phyloP scores from a whole-genome alignment of 116 monocot species.

The Trichopus zeylanicus region DNA sequence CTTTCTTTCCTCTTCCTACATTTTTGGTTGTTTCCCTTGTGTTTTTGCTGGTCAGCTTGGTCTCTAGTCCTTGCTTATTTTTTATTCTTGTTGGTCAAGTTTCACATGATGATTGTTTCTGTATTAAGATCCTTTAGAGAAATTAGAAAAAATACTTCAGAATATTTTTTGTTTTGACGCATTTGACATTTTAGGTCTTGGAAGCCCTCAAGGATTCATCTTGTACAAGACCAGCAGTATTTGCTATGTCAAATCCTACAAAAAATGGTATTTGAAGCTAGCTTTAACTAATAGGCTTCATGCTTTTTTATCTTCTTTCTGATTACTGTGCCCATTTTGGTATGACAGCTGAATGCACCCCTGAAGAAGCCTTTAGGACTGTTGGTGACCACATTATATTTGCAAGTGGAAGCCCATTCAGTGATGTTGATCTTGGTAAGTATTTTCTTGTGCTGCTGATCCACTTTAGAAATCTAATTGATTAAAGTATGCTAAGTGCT shows the following conservation, averaged over 20 bases:
- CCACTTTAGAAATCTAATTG: not conserved
- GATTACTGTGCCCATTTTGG: slow-evolving; percentile 6
- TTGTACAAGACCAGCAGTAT: slow-evolving; percentile 87
- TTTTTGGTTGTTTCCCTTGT: too few relatives aligned
- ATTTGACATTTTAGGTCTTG: slow-evolving; percentile 48
- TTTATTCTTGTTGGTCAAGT: too few relatives aligned
- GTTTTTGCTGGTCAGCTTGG: too few relatives aligned
- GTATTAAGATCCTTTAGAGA: not conserved
- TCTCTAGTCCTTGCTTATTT: too few relatives aligned
- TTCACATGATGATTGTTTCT: not conserved
- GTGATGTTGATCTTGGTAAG: slow-evolving; percentile 79
- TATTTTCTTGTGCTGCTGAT: not conserved
- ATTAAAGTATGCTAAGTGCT: not conserved
- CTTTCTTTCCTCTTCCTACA: too few relatives aligned
- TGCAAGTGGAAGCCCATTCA: slow-evolving; percentile 98
- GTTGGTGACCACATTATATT: slow-evolving; percentile 81
- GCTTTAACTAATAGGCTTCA: not conserved
- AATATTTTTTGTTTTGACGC: not conserved
- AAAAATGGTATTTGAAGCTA: slow-evolving; percentile 66
- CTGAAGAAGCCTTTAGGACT: slow-evolving; percentile 87
- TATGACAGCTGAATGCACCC: slow-evolving; percentile 84
- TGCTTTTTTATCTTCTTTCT: slow-evolving; percentile 10
- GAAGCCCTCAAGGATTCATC: slow-evolving; percentile 92
- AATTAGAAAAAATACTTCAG: not conserved
- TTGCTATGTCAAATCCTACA: slow-evolving; percentile 99